Percentiles rank a stretch among this genome's conserved stretches.
Conservation (phyloP, 2,329 filamentous ascomycete species). For the Colletotrichum musae region DNA sequence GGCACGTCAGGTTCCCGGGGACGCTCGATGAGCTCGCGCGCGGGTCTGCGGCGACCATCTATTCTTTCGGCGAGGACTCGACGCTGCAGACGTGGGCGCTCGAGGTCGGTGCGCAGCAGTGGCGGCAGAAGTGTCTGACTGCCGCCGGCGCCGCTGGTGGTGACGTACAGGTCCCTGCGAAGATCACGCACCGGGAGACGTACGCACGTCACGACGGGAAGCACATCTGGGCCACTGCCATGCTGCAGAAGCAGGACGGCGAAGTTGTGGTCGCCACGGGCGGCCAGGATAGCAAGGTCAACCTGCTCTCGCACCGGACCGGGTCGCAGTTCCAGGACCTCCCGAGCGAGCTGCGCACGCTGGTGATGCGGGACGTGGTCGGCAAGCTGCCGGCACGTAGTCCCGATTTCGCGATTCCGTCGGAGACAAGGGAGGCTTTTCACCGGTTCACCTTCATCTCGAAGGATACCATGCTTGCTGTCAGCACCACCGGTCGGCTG, state of each 20-base stretch:
- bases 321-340: conserved; percentile 7
- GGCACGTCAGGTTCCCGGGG: conserved; percentile 81
- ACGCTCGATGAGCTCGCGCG: conserved; percentile 36
- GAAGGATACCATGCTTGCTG: conserved; percentile 66
- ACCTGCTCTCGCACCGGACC: conserved; percentile 56
- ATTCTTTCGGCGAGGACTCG: conserved; percentile 90
- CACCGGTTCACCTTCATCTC: conserved; percentile 76
- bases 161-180: conserved; percentile 41
- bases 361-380: conserved; percentile 54
- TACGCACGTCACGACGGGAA: conserved; percentile 84
- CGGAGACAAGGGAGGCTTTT: conserved; percentile 60
- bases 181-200: conserved; percentile 67
- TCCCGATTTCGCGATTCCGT: conserved; percentile 48
- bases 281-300: conserved; percentile 84
- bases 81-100: conserved; percentile 81
- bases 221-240: conserved; percentile 86
- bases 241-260: conserved; percentile 50
- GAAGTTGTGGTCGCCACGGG: conserved; percentile 75
- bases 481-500: conserved; percentile 73
- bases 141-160: conserved; percentile 18
- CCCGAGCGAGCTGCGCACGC: conserved; percentile 41
- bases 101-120: conserved; percentile 50
- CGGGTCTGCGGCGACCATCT: conserved; percentile 62
- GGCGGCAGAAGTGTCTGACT: conserved; percentile 24
- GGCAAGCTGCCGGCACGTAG: conserved; percentile 41